Conservation (phyloP, 352 stramenopile genomes). For the Globisporangium abappressorium region DNA sequence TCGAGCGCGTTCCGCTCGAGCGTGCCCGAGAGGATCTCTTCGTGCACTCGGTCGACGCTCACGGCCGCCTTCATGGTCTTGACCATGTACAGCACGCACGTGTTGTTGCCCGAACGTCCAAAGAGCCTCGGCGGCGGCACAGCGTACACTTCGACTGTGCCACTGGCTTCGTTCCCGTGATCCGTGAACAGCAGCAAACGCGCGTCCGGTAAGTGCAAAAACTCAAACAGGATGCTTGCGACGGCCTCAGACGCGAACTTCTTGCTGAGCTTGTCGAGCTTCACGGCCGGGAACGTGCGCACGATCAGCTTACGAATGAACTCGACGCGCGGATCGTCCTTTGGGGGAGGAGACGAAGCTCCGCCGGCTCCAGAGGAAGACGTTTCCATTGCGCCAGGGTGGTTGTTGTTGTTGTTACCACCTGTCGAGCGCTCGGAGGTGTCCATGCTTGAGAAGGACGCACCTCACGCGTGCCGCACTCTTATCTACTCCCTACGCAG, state of each 20-base stretch:
- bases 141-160: slow-evolving; percentile 56
- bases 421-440: background rate
- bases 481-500: background rate
- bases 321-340: slow-evolving; percentile 60
- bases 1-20: slow-evolving; percentile 75
- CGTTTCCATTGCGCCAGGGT: background rate
- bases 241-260: slow-evolving; percentile 64
- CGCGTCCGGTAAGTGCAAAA: slow-evolving; percentile 59
- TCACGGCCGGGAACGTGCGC: slow-evolving; percentile 64
- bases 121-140: slow-evolving; percentile 56
- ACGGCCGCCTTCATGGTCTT: slow-evolving; percentile 69
- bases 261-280: slow-evolving; percentile 50
- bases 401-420: background rate
- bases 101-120: slow-evolving; percentile 9
- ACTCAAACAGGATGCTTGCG: slow-evolving; percentile 64
- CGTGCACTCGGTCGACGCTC: slow-evolving; percentile 53
- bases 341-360: slow-evolving; percentile 17
- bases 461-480: background rate
- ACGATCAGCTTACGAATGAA: slow-evolving; percentile 64
- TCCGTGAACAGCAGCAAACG: slow-evolving; percentile 72
- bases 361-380: background rate
- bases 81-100: slow-evolving; percentile 69
- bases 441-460: background rate
- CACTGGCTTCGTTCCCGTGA: slow-evolving; percentile 52
- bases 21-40: slow-evolving; percentile 72